Evolutionary conservation across 805 yeast genomes (phyloP).

Genomic region (Ogataea trehaloabstinens): DNA sequence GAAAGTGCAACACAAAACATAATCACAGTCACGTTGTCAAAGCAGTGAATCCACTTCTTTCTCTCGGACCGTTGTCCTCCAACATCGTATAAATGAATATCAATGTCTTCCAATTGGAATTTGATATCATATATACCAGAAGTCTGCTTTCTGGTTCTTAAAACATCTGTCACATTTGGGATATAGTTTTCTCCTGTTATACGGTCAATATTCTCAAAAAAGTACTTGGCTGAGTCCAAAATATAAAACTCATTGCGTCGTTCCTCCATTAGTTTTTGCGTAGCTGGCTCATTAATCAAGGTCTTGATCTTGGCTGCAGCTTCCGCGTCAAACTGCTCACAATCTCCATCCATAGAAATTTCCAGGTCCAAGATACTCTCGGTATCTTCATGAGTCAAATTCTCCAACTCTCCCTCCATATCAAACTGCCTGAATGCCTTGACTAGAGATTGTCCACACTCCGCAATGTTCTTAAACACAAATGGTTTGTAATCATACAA

Average conservation of each 20-base stretch:
- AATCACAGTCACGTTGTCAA: conserved; percentile 85
- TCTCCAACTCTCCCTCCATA: conserved; percentile 35
- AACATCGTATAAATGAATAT: conserved; percentile 73
- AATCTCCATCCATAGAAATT: conserved; percentile 52
- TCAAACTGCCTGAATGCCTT: conserved; percentile 60
- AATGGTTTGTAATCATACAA: conserved; percentile 71
- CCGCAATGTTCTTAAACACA: conserved; percentile 73
- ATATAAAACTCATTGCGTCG: conserved; percentile 73
- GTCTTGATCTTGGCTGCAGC: conserved; percentile 47
- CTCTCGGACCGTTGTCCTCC: conserved; percentile 97
- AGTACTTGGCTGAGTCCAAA: conserved; percentile 81
- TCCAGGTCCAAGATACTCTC: conserved; percentile 45
- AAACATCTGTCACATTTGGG: conserved; percentile 74
- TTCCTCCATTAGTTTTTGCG: conserved; percentile 52
- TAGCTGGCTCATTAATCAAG: conserved; percentile 58
- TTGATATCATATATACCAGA: conserved; percentile 86
- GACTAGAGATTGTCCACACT: conserved; percentile 69
- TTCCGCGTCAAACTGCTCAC: conserved; percentile 44
- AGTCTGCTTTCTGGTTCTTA: conserved; percentile 87
- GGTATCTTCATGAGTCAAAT: conserved; percentile 36
- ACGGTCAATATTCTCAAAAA: conserved; percentile 63
- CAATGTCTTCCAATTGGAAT: conserved; percentile 69
- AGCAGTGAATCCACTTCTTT: conserved; percentile 96
- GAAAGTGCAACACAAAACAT: conserved; percentile 89
- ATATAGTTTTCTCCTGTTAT: conserved; percentile 59